These are phyloP conservation scores for Jasminum sambac DNA, from an alignment of 257 asterid genomes.

Conservation along the genomic window DNA sequence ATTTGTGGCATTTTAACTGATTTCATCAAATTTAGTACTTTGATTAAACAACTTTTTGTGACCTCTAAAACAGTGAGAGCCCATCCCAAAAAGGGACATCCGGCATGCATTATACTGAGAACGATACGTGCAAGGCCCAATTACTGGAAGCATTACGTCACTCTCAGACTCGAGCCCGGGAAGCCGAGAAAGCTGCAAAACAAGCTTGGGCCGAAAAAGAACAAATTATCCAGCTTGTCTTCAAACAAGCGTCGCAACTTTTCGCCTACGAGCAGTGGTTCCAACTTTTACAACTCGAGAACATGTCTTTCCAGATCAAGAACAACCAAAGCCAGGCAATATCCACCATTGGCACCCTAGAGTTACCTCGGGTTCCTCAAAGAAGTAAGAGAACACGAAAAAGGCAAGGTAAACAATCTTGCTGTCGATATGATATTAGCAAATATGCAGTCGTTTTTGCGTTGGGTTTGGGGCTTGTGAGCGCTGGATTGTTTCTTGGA, in stretches of 20 bases:
- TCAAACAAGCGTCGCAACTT: conserved; percentile 82
- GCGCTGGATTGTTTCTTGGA: conserved; percentile 88
- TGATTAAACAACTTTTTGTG: conserved; percentile 9
- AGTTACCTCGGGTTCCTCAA: conserved; percentile 44
- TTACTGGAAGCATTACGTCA: conserved; percentile 77
- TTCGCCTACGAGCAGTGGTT: conserved; percentile 92
- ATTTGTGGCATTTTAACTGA: neutral
- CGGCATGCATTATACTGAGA: conserved; percentile 23
- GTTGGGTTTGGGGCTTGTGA: conserved; percentile 73
- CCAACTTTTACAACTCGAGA: conserved; percentile 75
- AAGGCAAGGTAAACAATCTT: conserved; percentile 37
- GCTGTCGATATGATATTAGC: conserved; percentile 33
- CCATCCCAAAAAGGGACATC: conserved; percentile 23
- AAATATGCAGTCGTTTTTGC: conserved; percentile 64
- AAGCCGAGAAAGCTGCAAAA: conserved; percentile 79
- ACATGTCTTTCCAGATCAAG: conserved; percentile 51
- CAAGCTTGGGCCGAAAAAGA: conserved; percentile 73
- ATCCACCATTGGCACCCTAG: conserved; percentile 37
- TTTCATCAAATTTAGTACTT: neutral
- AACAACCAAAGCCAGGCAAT: conserved; percentile 43
- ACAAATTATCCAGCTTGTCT: conserved; percentile 60
- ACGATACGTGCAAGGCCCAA: conserved; percentile 47
- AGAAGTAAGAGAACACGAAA: conserved; percentile 34
- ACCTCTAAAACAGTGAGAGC: conserved; percentile 38
- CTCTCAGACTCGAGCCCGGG: conserved; percentile 96